Percentiles rank a stretch among this genome's conserved stretches.
phyloP scores from a whole-genome alignment of 2,329 filamentous ascomycete species.

The Daldinia sp. region DNA sequence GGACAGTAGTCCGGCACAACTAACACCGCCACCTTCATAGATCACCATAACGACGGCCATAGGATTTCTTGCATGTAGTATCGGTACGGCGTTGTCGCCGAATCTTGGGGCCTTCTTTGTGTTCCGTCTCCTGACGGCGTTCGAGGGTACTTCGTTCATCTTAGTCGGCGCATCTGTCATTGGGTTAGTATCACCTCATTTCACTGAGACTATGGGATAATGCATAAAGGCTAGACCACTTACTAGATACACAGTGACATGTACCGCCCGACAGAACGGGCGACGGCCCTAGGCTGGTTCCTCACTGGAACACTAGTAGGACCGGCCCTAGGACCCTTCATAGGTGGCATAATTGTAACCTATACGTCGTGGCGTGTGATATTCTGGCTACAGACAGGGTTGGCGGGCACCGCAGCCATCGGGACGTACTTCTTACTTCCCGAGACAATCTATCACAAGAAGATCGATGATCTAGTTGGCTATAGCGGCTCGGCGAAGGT shows the following conservation, averaged over 20 bases:
- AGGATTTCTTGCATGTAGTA: constrained; percentile 73
- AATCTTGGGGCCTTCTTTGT: constrained; percentile 76
- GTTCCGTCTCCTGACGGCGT: constrained; percentile 77
- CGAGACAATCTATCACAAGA: constrained; percentile 74
- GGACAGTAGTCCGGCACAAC: neutral
- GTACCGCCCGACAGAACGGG: constrained; percentile 72
- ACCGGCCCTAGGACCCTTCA: constrained; percentile 73
- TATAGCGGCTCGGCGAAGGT: constrained; percentile 59
- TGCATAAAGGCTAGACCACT: neutral
- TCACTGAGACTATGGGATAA: neutral
- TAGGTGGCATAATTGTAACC: constrained; percentile 80
- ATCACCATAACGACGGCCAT: constrained; percentile 66
- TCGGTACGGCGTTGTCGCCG: constrained; percentile 76
- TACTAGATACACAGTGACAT: constrained; percentile 57
- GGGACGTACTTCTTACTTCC: constrained; percentile 73
- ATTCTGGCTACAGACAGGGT: constrained; percentile 78
- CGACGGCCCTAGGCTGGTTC: constrained; percentile 78
- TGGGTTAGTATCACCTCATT: constrained; percentile 52
- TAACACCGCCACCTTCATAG: constrained; percentile 46
- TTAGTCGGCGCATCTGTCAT: constrained; percentile 76
- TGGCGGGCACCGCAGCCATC: constrained; percentile 67
- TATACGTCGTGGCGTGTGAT: constrained; percentile 77
- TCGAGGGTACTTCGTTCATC: constrained; percentile 78
- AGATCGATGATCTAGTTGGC: constrained; percentile 67
- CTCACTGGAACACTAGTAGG: constrained; percentile 75